These are phyloP conservation scores for Cyberlindnera euphorbiae DNA, from an alignment of 805 yeast species.

Conservation along the genomic window DNA sequence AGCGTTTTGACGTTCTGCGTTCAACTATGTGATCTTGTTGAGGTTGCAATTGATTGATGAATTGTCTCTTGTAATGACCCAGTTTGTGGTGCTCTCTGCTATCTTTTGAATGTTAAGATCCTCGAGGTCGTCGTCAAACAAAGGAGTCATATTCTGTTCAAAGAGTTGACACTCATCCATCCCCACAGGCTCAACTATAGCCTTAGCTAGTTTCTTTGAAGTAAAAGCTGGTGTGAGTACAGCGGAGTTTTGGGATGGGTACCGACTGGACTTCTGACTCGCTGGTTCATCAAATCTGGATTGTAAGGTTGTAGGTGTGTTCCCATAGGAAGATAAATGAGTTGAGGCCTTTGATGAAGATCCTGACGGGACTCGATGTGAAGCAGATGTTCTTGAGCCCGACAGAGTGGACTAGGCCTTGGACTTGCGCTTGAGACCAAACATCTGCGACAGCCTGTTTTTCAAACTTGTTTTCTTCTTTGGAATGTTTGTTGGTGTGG, in stretches of 20 bases:
- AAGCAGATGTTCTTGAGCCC: too few species aligned
- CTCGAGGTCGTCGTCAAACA: slow-evolving; percentile 4
- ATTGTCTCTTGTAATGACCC: slow-evolving; percentile 20
- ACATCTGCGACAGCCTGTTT: slow-evolving; percentile 24
- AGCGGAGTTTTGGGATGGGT: too few species aligned
- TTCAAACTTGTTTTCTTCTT: slow-evolving; percentile 11
- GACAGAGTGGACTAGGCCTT: slow-evolving; percentile 2
- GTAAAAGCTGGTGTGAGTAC: too few species aligned
- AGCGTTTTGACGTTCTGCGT: background rate
- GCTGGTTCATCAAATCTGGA: slow-evolving; percentile 1
- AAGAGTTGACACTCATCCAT: background rate
- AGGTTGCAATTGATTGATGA: slow-evolving; percentile 17
- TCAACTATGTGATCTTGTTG: slow-evolving; percentile 10
- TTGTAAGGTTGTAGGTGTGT: slow-evolving; percentile 1
- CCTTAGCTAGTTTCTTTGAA: too few species aligned
- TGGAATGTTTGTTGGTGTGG: slow-evolving; percentile 5
- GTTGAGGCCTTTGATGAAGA: too few species aligned
- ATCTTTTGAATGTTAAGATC: slow-evolving; percentile 7
- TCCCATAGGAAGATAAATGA: background rate
- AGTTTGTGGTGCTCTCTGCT: slow-evolving; percentile 11
- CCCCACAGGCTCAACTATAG: background rate
- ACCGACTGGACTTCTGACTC: background rate
- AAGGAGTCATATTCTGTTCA: background rate
- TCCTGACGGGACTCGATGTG: too few species aligned
- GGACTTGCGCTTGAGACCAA: slow-evolving; percentile 15